Evolutionary conservation across 805 yeast genomes (phyloP).

Genomic region (Suhomyces sp.): DNA sequence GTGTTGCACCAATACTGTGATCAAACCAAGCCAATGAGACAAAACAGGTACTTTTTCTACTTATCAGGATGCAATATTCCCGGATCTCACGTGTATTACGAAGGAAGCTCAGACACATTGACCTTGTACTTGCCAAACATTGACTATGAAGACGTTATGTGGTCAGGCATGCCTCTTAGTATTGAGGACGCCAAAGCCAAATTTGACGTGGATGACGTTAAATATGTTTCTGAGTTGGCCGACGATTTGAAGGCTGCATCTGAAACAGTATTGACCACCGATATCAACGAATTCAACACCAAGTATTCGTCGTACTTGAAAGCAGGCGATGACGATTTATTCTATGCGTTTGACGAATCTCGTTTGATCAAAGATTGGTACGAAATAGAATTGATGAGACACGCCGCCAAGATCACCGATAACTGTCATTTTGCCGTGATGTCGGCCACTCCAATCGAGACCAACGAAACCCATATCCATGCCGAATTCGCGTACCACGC

Average conservation of each 20-base stretch:
- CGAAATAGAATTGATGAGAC: slow-evolving; percentile 72
- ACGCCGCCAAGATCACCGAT: slow-evolving; percentile 83
- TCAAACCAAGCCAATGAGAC: slow-evolving; percentile 74
- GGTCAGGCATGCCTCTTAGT: slow-evolving; percentile 88
- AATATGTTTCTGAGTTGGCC: slow-evolving; percentile 53
- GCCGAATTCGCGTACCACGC: slow-evolving; percentile 96
- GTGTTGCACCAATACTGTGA: slow-evolving; percentile 75
- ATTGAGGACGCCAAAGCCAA: slow-evolving; percentile 58
- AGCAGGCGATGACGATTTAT: slow-evolving; percentile 46
- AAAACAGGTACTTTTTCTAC: slow-evolving; percentile 87
- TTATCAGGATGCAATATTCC: slow-evolving; percentile 80
- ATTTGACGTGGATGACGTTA: slow-evolving; percentile 82
- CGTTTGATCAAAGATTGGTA: slow-evolving; percentile 79
- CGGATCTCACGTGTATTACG: slow-evolving; percentile 66
- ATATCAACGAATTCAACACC: slow-evolving; percentile 46
- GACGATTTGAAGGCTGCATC: slow-evolving; percentile 29
- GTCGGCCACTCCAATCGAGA: slow-evolving; percentile 87
- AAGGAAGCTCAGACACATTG: slow-evolving; percentile 50
- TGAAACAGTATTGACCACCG: slow-evolving; percentile 48
- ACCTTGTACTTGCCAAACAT: slow-evolving; percentile 78
- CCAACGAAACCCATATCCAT: slow-evolving; percentile 86
- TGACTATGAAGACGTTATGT: slow-evolving; percentile 88
- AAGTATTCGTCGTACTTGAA: slow-evolving; percentile 35
- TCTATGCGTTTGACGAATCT: slow-evolving; percentile 80
- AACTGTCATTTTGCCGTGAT: slow-evolving; percentile 87